Evolutionary conservation across 352 stramenopile genomes (phyloP).

Genomic region (Blastocystis sp.): DNA sequence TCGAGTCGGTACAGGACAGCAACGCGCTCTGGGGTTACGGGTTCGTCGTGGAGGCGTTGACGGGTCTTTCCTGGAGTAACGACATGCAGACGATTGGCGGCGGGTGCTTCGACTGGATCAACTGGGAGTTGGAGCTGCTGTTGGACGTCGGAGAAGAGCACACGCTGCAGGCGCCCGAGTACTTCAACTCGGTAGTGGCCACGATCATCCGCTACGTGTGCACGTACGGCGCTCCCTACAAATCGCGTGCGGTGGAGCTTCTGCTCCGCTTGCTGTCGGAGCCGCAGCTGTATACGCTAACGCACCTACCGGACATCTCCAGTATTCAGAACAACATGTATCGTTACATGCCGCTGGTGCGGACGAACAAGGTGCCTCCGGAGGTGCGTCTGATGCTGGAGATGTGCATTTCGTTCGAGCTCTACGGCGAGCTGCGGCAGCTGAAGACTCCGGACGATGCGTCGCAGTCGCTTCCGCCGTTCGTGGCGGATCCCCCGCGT

Average conservation of each 20-base stretch:
- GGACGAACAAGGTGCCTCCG: not conserved
- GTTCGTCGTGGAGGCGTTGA: constrained; percentile 43
- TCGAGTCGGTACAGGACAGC: constrained; percentile 29
- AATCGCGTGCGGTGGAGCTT: constrained; percentile 50
- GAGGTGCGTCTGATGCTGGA: constrained; percentile 43
- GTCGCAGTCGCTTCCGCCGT: not conserved
- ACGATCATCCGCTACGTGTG: constrained; percentile 45
- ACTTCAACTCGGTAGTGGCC: constrained; percentile 16
- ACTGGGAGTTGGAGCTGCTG: constrained; percentile 38
- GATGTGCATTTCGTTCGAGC: constrained; percentile 47
- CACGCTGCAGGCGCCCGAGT: not conserved
- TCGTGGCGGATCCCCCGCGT: not conserved
- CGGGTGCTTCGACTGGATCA: constrained; percentile 52
- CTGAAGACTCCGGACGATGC: not conserved
- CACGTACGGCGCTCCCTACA: constrained; percentile 53
- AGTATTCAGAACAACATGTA: constrained; percentile 5
- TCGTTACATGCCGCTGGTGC: not conserved
- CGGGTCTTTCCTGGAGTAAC: constrained; percentile 33
- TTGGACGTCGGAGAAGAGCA: constrained; percentile 42
- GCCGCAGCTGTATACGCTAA: constrained; percentile 18
- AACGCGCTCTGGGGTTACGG: constrained; percentile 21
- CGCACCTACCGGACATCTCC: not conserved
- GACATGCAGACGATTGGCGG: constrained; percentile 22
- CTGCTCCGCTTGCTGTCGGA: constrained; percentile 44
- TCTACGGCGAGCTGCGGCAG: not conserved